These are phyloP conservation scores for Rhododendron henanense DNA, from an alignment of 148 eudicot species.

Conservation along the genomic window DNA sequence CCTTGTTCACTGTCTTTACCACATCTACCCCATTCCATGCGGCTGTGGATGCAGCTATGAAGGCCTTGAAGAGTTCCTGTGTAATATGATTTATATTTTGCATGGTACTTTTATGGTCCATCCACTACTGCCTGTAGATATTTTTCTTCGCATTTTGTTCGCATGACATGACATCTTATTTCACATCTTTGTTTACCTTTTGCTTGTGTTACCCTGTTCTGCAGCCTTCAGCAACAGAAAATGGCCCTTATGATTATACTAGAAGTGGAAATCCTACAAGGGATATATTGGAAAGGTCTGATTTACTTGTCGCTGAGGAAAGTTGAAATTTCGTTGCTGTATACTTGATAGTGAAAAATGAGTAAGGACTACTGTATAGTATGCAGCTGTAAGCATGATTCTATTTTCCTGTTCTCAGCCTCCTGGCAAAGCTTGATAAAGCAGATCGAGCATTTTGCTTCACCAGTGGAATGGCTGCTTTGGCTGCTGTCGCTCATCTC, in stretches of 20 bases:
- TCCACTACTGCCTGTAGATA: background rate
- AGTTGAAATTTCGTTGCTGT: background rate
- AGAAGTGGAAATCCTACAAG: slow-evolving; percentile 98
- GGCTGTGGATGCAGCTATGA: background rate
- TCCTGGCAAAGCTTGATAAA: slow-evolving; percentile 85
- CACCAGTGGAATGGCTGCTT: slow-evolving; percentile 99
- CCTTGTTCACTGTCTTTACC: background rate
- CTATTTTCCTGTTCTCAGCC: slow-evolving; percentile 38
- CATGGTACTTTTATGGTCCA: slow-evolving; percentile 1
- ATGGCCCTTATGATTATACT: slow-evolving; percentile 90
- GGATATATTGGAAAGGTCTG: slow-evolving; percentile 74
- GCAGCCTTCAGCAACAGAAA: slow-evolving; percentile 78
- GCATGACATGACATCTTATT: background rate
- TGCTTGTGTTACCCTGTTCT: slow-evolving; percentile 3
- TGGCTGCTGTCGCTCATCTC: slow-evolving; percentile 90
- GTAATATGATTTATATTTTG: background rate
- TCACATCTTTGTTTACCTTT: background rate
- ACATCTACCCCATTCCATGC: background rate
- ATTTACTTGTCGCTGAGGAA: background rate
- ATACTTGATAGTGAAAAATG: background rate
- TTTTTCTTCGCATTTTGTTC: background rate
- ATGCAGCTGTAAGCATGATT: background rate
- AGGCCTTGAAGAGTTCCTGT: background rate
- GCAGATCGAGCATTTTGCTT: slow-evolving; percentile 96
- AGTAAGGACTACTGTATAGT: background rate